phyloP scores from a whole-genome alignment of 768 basidiomycete genomes.

The Lactarius evosmus region DNA sequence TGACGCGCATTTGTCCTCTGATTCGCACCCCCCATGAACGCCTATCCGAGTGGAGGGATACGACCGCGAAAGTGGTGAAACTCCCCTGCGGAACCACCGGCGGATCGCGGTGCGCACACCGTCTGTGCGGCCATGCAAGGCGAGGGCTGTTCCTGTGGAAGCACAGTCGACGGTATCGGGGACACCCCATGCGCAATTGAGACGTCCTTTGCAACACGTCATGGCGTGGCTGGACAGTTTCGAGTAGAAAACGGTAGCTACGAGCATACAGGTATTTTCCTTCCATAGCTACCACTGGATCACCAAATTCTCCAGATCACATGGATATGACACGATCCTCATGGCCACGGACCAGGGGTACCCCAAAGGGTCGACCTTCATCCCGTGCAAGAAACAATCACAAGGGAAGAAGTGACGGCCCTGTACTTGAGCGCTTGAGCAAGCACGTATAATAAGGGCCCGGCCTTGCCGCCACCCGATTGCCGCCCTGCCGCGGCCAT shows the following conservation, averaged over 20 bases:
- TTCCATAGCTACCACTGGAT: conserved; percentile 71
- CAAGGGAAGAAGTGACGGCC: no score
- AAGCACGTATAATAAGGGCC: conserved; percentile 76
- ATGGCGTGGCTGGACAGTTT: background rate
- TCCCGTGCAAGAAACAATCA: no score
- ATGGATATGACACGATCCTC: background rate
- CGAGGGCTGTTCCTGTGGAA: conserved; percentile 49
- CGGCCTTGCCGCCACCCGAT: conserved; percentile 47
- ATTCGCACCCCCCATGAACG: conserved; percentile 56
- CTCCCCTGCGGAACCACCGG: conserved; percentile 74
- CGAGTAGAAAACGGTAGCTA: no score
- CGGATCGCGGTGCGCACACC: conserved; percentile 60
- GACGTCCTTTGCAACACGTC: conserved; percentile 38
- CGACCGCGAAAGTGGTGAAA: conserved; percentile 55
- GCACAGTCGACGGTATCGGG: conserved; percentile 69
- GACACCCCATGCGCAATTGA: conserved; percentile 67
- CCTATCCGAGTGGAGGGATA: conserved; percentile 41
- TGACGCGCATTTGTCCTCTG: conserved; percentile 58
- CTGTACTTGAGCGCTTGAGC: no score
- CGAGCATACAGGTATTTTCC: conserved; percentile 51
- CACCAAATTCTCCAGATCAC: conserved; percentile 77
- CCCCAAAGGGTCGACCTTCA: no score
- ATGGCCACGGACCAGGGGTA: no score
- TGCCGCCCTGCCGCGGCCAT: conserved; percentile 87
- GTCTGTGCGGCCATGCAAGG: conserved; percentile 56